Conservation (phyloP, 2,329 filamentous ascomycete genomes). For the Neonectria ditissima region DNA sequence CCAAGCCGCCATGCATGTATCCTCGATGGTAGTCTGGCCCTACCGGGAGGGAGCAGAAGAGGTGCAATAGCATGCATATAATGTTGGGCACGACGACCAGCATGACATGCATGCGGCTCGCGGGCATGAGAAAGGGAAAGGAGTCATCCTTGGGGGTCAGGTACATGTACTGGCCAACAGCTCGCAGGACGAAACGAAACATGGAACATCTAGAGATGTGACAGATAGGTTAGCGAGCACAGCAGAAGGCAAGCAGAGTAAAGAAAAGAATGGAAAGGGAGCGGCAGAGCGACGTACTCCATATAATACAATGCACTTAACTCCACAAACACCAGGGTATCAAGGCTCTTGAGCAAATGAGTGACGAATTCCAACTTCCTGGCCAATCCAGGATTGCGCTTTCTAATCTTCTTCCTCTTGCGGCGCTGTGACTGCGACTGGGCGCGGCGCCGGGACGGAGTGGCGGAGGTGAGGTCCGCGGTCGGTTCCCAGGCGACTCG, state of each 20-base stretch:
- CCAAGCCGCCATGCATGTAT: constrained; percentile 74
- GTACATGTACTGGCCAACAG: constrained; percentile 71
- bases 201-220: constrained; percentile 68
- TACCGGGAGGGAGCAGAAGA: constrained; percentile 64
- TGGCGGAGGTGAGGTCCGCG: constrained; percentile 26
- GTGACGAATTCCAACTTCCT: constrained; percentile 72
- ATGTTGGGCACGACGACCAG: constrained; percentile 69
- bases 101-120: constrained; percentile 67
- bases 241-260: constrained; percentile 6
- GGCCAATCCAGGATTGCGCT: constrained; percentile 56
- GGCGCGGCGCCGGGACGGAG: constrained; percentile 23
- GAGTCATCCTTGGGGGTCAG: constrained; percentile 72
- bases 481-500: constrained; percentile 36
- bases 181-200: constrained; percentile 70
- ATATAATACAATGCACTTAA: constrained; percentile 76
- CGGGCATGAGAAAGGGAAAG: constrained; percentile 67
- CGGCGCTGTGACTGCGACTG: constrained; percentile 47
- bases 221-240: constrained; percentile 10
- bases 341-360: constrained; percentile 70
- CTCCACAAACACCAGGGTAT: constrained; percentile 73
- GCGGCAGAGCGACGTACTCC: constrained; percentile 64
- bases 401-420: constrained; percentile 52
- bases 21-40: constrained; percentile 72
- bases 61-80: constrained; percentile 70
- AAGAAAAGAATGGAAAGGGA: constrained; percentile 1